Percentiles rank a stretch among this genome's conserved stretches.
Conservation (phyloP, 225 moss, liverwort and hornwort genomes). For the Bryoerythrophyllum caledonicum region DNA sequence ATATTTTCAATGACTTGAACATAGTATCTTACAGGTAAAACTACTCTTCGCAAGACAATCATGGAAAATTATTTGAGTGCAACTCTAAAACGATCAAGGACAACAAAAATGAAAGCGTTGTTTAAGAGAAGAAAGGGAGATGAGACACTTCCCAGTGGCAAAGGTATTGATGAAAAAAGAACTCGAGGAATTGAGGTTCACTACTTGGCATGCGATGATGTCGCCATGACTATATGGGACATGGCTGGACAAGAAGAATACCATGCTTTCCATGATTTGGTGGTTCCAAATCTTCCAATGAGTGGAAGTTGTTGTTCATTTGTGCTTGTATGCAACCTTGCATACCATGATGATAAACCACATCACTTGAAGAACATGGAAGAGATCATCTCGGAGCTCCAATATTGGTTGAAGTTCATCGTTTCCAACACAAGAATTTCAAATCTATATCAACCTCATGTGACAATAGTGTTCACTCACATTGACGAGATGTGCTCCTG, state of each 20-base stretch:
- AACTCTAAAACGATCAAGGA: not conserved
- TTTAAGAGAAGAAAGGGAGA: not conserved
- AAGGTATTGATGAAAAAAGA: not conserved
- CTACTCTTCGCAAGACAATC: not conserved
- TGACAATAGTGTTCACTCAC: not conserved
- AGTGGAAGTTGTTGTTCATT: not conserved
- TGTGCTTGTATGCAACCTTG: not conserved
- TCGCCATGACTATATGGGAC: not conserved
- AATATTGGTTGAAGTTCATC: no score
- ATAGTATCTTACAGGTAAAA: not conserved
- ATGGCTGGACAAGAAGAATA: not conserved
- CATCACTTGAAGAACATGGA: rapidly evolving
- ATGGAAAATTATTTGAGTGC: not conserved
- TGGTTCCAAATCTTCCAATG: no score
- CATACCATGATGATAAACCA: not conserved
- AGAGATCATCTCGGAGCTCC: not conserved
- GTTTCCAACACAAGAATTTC: no score
- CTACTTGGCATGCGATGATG: not conserved
- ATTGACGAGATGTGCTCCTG: not conserved
- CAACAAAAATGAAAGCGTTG: not conserved
- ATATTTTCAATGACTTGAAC: no score
- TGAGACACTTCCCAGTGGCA: not conserved
- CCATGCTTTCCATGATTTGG: not conserved
- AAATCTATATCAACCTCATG: not conserved
- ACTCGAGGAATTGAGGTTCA: not conserved